These are phyloP conservation scores for Candida albicans DNA, from an alignment of 1,139 yeast genomes.

Conservation along the genomic window DNA sequence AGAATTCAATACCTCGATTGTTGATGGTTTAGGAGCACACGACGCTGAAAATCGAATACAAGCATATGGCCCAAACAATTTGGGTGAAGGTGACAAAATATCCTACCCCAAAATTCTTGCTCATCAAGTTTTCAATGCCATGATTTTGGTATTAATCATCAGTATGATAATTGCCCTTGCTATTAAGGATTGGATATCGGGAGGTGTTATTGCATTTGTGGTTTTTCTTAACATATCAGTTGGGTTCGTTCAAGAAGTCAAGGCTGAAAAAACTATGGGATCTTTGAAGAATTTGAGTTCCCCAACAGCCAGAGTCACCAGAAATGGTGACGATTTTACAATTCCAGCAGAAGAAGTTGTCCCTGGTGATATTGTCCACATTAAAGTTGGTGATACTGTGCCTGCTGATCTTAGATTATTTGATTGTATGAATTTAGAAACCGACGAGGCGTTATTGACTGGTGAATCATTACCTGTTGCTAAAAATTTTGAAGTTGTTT, in stretches of 20 bases:
- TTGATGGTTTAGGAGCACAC: constrained; percentile 46
- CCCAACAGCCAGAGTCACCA: constrained; percentile 68
- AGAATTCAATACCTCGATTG: constrained; percentile 37
- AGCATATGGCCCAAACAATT: constrained; percentile 56
- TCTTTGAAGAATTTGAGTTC: constrained; percentile 68
- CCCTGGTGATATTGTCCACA: constrained; percentile 71
- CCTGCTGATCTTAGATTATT: constrained; percentile 75
- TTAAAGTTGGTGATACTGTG: constrained; percentile 74
- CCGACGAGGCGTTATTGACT: constrained; percentile 78
- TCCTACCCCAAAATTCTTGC: constrained; percentile 59
- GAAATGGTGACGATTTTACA: constrained; percentile 61
- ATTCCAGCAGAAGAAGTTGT: constrained; percentile 68
- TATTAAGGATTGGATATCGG: constrained; percentile 78
- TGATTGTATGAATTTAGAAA: constrained; percentile 66
- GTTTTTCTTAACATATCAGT: constrained; percentile 65
- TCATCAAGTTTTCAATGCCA: constrained; percentile 76
- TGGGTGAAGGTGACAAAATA: constrained; percentile 62
- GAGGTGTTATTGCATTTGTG: constrained; percentile 78
- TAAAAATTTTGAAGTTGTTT: constrained; percentile 49
- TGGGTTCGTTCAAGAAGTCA: constrained; percentile 69
- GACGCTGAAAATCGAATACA: constrained; percentile 29
- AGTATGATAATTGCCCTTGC: constrained; percentile 78
- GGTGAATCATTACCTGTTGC: constrained; percentile 78
- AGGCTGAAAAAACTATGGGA: constrained; percentile 83
- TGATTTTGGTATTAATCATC: constrained; percentile 72